These are phyloP conservation scores for Collybiopsis luxurians DNA, from an alignment of 768 basidiomycete species.

Conservation along the genomic window DNA sequence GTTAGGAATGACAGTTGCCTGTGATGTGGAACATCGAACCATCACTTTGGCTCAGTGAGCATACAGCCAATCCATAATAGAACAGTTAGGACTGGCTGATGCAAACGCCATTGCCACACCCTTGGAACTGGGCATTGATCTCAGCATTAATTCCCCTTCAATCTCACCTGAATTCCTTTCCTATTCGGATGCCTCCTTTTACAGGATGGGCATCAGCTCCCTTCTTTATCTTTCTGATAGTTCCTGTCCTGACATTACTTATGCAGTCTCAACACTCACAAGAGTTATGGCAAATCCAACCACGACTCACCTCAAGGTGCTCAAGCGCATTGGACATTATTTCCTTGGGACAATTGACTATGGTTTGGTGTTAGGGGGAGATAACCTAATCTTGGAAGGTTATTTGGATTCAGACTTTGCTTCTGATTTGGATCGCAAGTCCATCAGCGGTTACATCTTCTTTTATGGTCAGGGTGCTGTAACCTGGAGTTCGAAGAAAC, in stretches of 20 bases:
- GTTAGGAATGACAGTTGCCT: slow-evolving; percentile 22
- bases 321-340: slow-evolving; percentile 16
- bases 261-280: slow-evolving; percentile 11
- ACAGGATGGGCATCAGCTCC: no score
- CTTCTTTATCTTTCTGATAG: slow-evolving; percentile 14
- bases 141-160: slow-evolving; percentile 8
- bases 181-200: no score
- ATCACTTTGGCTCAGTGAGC: slow-evolving; percentile 22
- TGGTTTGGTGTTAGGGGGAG: slow-evolving; percentile 5
- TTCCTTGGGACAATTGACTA: slow-evolving; percentile 13
- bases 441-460: slow-evolving; percentile 30
- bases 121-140: slow-evolving; percentile 23
- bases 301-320: slow-evolving; percentile 11
- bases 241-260: slow-evolving; percentile 14
- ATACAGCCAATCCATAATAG: slow-evolving; percentile 20
- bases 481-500: slow-evolving; percentile 30
- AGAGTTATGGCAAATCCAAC: slow-evolving; percentile 12
- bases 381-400: slow-evolving; percentile 1
- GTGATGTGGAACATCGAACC: slow-evolving; percentile 14
- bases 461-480: slow-evolving; percentile 24
- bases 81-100: slow-evolving; percentile 17
- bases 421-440: slow-evolving; percentile 17
- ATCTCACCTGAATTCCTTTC: no score
- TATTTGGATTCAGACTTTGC: slow-evolving; percentile 14
- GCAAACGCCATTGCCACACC: slow-evolving; percentile 20